Evolutionary conservation across 2,329 filamentous ascomycete genomes (phyloP), one percentile per base, ranked within the genome.

Genomic region (Cercospora brassicicola): DNA sequence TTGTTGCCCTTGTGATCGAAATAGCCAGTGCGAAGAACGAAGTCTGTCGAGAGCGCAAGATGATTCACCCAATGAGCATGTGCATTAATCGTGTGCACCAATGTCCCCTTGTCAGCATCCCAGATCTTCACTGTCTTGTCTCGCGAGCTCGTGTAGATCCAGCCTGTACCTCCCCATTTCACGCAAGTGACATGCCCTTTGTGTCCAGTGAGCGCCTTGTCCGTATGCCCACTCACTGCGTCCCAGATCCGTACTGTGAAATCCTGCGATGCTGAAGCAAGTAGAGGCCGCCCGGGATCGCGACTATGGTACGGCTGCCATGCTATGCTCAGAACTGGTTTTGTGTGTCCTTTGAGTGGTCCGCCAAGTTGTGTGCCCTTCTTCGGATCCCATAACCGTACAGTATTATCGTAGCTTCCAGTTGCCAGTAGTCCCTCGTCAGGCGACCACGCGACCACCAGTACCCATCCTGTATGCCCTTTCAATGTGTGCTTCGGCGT

Each of bases 51-150:
- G 4, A 99, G 85, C 0, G 95, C 93, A 23, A 99, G 86, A 76
- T 97, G 93, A 78, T 99, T 99, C 31, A 99, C 92, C 88, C 94
- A 96, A 78, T 98, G 95, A 0, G 91, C 92, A 78, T 99, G 96
- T 1, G 90, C 85, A 20, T 87, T 88, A 8, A 98, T 83, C 0
- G 90, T 94, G 78, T 95, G 91, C 63, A 93, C 83, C 23, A 97
- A 83, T 2, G 89, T 93, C 31, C 94, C 95, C 71, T 90, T 89
- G 45, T 86, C 85, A 0, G 91, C 88, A 75, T 95, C 90, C 94
- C 94, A 99, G 4, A 97, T 88, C 73, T 94, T 93, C 73, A 98
- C 88, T 0, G 90, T 94, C 83, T 96, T 96, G 82, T 97, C 94
- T 78, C 96, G 93, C 36, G 92, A 96, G 13, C 88, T 88, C 7